Percentiles rank a stretch among this genome's conserved stretches.
These are phyloP conservation scores for Scleromitrula shiraiana DNA, from an alignment of 2,329 filamentous ascomycete genomes.

Conservation along the genomic window DNA sequence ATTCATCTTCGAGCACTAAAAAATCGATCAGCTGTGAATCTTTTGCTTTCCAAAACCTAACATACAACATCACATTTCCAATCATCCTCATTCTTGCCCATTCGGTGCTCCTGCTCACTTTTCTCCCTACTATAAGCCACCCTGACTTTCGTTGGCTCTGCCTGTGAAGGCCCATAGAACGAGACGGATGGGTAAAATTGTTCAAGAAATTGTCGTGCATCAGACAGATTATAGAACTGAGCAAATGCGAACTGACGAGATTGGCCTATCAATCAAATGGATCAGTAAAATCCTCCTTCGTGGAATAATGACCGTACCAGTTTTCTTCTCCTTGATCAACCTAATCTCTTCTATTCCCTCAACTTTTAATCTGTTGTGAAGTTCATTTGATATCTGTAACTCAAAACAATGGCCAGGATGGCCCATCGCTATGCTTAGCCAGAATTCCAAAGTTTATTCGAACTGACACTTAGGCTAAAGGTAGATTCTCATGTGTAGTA, in stretches of 20 bases:
- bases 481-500: conserved; percentile 14
- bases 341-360: conserved; percentile 47
- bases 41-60: background rate
- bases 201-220: conserved; percentile 45
- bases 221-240: conserved; percentile 41
- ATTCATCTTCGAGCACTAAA: conserved; percentile 47
- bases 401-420: conserved; percentile 26
- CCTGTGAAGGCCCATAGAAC: conserved; percentile 37
- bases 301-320: conserved; percentile 34
- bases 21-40: conserved; percentile 11
- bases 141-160: conserved; percentile 30
- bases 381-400: conserved; percentile 47
- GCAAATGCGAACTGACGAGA: conserved; percentile 50
- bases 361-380: conserved; percentile 42
- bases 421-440: conserved; percentile 31
- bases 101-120: conserved; percentile 39
- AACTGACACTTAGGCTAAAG: conserved; percentile 30
- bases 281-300: conserved; percentile 10
- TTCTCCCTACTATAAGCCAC: conserved; percentile 46
- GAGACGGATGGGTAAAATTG: conserved; percentile 41
- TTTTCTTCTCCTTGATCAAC: conserved; percentile 50
- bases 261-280: conserved; percentile 33
- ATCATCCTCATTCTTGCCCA: conserved; percentile 42
- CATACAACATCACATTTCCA: conserved; percentile 48
- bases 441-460: conserved; percentile 28